phyloP scores from a whole-genome alignment of 1,139 yeast genomes.

The Entelexis sorbosivorans region DNA sequence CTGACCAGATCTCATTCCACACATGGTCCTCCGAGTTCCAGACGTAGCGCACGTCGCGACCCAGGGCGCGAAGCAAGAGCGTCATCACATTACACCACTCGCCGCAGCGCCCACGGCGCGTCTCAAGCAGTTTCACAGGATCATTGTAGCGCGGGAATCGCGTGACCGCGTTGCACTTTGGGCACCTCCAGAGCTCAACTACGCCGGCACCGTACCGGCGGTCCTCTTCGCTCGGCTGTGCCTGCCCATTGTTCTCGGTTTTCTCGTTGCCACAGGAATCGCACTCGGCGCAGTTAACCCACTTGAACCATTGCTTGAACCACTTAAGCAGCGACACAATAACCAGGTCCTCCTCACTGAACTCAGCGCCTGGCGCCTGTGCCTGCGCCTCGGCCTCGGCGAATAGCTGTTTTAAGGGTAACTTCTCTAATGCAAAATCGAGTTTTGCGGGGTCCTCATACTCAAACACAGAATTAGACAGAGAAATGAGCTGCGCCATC shows the following conservation, averaged over 20 bases:
- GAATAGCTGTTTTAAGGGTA: constrained; percentile 33
- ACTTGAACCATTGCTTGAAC: constrained; percentile 70
- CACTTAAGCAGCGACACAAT: constrained; percentile 58
- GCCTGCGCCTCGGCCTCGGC: constrained; percentile 32
- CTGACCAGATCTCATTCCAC: constrained; percentile 85
- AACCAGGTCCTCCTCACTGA: constrained; percentile 55
- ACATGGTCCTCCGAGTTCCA: constrained; percentile 94
- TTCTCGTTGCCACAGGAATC: constrained; percentile 39
- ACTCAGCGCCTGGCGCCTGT: constrained; percentile 22
- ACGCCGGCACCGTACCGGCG: constrained; percentile 38
- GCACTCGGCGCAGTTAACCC: constrained; percentile 72
- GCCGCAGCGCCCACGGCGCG: constrained; percentile 77
- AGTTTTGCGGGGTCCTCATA: constrained; percentile 25
- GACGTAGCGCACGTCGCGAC: constrained; percentile 53
- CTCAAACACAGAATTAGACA: background rate
- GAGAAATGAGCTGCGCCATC: background rate
- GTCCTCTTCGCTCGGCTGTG: constrained; percentile 37
- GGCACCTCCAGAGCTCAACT: constrained; percentile 57
- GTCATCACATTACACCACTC: constrained; percentile 83
- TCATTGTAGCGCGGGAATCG: constrained; percentile 71
- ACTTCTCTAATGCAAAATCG: constrained; percentile 34
- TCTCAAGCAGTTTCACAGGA: constrained; percentile 48
- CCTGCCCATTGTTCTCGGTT: constrained; percentile 32
- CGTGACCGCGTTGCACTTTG: constrained; percentile 36
- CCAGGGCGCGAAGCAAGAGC: constrained; percentile 56